Base-by-base conservation (phyloP, 129 eudicot genomes). In the Flaveria bidentis region DNA sequence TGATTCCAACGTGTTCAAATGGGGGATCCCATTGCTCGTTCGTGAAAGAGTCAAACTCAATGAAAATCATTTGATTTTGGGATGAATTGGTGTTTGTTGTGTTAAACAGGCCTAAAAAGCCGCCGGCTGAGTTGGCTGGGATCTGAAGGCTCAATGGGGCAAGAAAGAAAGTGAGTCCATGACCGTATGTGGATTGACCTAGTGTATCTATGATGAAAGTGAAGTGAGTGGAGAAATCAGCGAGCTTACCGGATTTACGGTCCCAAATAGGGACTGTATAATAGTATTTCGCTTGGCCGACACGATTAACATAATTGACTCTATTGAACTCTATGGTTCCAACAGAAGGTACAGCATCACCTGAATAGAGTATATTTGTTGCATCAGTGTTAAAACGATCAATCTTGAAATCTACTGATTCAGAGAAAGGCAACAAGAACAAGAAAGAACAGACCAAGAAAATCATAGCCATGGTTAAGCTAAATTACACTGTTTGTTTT, bases 111-210 rank as follows among this genome's bases (percentile, higher is more conserved):
- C 90, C 93, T 47, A 88, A 26, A 74, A 75, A 83, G 30, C 90
- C 93, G 56, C 88, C 86, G 14, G 69, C 76, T 15, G 93, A 83
- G 77, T 85, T 85, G 42, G 79, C 83, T 62, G 86, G 93, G 41
- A 79, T 78, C 67, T 78, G 90, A 47, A 76, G 82, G 33, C 55
- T 84, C 61, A 47, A 71, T 0, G 88, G 88, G 36, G 90, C 86
- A 13, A 88, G 79, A 73, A 86, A 88, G 78, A 88, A 86, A 1
- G 87, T 64, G 17, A 88, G 57, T 18, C 90, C 87, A 50, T 84
- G 82, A 50, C 87, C 87, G 14, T 86, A 82, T 1, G 0, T 0
- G 22, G 76, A 0, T 14, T 1, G 12, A 28, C 10, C 16, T 46
- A 0, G 73, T 6, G 84, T 86, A 16, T 82, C 85, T 7, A 88